Conservation (phyloP, 768 basidiomycete genomes). For the Boletus reticuloceps region DNA sequence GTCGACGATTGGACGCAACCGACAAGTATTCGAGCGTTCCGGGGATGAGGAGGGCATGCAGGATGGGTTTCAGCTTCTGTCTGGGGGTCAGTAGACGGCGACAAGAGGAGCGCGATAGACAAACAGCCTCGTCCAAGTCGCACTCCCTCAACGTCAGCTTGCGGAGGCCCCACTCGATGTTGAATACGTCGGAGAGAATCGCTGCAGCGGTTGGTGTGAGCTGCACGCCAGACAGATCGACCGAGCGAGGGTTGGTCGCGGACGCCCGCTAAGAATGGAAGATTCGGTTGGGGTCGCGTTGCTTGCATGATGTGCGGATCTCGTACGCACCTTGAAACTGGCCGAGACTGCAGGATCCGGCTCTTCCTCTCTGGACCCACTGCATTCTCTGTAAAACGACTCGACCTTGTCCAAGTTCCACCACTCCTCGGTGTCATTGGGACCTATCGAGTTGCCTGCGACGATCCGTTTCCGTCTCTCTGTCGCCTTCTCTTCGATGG, state of each 20-base stretch:
- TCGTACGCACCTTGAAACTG: conserved; percentile 61
- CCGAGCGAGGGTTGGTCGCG: conserved; percentile 56
- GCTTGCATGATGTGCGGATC: background rate
- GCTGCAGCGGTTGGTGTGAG: conserved; percentile 68
- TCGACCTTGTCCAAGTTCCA: conserved; percentile 87
- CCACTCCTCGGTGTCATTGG: conserved; percentile 53
- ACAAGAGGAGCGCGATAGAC: conserved; percentile 1
- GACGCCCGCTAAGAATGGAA: conserved; percentile 44
- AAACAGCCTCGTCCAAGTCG: conserved; percentile 78
- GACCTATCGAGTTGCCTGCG: conserved; percentile 45
- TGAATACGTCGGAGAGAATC: conserved; percentile 86
- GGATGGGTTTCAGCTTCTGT: conserved; percentile 81
- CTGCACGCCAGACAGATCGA: conserved; percentile 80
- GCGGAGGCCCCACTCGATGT: conserved; percentile 89
- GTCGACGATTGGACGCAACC: conserved; percentile 79
- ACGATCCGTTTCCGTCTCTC: conserved; percentile 68
- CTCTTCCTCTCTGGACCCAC: conserved; percentile 69
- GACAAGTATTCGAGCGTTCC: conserved; percentile 78
- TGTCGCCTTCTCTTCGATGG: conserved; percentile 73
- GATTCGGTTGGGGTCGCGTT: background rate
- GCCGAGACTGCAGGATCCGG: conserved; percentile 63
- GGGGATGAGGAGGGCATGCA: conserved; percentile 87
- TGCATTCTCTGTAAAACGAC: conserved; percentile 85
- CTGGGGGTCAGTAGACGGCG: background rate
- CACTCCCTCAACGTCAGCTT: conserved; percentile 87